Evolutionary conservation across 345 rosid genomes (phyloP), one percentile per base, ranked within the genome.

Genomic region (Mangifera indica): DNA sequence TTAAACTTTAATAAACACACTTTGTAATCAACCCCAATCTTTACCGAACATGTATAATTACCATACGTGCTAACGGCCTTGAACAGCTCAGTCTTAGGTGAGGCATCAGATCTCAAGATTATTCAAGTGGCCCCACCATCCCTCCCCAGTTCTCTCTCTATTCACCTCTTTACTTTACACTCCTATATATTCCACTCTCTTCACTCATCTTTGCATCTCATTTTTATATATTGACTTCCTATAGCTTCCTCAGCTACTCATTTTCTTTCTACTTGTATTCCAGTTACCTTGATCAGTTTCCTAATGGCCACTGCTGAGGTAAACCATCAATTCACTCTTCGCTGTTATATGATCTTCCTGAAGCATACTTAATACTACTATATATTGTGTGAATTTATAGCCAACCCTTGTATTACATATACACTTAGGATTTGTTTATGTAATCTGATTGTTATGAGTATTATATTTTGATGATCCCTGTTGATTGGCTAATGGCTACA

Each of bases 241-340:
- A 53, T 24, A 37, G 32, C 11, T 42, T 22, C 3, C 37, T 37
- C 8, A 6, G 8, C 18, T 26, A 52, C 12, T 63, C 32, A 3
- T 21, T 54, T 10, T 44, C 40, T 26, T n/a, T 1, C 46, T 34
- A 29, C 15, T 48, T 64, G 34, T 15, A 10, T 66, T 29, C 55
- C 32, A 20, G n/a, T 45, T 60, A 64, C 55, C 60, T 63, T 71
- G 24, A 10, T 37, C 15, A 63, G 4, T 21, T 61, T 72, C 52
- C 72, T 29, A 45, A 79, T 89, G 93, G 93, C 93, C 75, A 77
- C 87, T 60, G 93, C 37, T 44, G 87, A 89, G 91, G 93, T 85
- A 83, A 57, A 24, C 42, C 9, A 37, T 37, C 42, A 37, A 7
- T 37, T 37, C 7, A 37, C 7, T 37, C 42, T 37, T 6, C 9